Percentiles rank a stretch among this genome's conserved stretches.
Conservation (phyloP, 768 basidiomycete genomes). For the Fomitopsis pulvina region DNA sequence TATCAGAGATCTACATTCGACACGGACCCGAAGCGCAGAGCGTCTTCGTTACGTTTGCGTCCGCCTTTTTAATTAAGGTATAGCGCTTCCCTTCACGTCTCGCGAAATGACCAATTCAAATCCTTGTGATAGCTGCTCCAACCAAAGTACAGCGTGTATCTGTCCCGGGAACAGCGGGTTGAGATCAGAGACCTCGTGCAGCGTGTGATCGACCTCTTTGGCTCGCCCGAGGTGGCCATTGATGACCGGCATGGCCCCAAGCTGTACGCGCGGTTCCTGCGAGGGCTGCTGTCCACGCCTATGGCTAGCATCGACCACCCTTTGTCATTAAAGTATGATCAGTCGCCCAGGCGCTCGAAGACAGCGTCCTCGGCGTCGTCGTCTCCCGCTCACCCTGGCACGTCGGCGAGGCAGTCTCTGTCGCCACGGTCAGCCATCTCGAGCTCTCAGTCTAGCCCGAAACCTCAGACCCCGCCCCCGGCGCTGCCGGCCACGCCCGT, state of each 20-base stretch:
- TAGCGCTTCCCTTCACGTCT: neutral
- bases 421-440: neutral
- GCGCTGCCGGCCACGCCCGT: neutral
- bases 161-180: conserved; percentile 49
- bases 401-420: conserved; percentile 3
- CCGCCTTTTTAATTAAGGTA: conserved; percentile 79
- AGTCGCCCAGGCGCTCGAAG: neutral
- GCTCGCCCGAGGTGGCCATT: conserved; percentile 63
- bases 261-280: conserved; percentile 74
- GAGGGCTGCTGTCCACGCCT: conserved; percentile 48
- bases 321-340: conserved; percentile 2
- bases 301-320: conserved; percentile 15
- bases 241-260: conserved; percentile 80
- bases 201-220: conserved; percentile 59
- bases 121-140: conserved; percentile 57
- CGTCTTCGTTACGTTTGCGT: conserved; percentile 75
- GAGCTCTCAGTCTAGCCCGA: neutral
- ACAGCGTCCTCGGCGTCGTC: neutral
- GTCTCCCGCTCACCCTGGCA: neutral
- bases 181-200: conserved; percentile 62
- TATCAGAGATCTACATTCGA: conserved; percentile 47
- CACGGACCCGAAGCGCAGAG: conserved; percentile 78
- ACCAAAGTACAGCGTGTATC: conserved; percentile 60
- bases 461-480: neutral
- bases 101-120: neutral